phyloP scores from a whole-genome alignment of 2,329 filamentous ascomycete genomes.

The Podosphaera leucotricha region DNA sequence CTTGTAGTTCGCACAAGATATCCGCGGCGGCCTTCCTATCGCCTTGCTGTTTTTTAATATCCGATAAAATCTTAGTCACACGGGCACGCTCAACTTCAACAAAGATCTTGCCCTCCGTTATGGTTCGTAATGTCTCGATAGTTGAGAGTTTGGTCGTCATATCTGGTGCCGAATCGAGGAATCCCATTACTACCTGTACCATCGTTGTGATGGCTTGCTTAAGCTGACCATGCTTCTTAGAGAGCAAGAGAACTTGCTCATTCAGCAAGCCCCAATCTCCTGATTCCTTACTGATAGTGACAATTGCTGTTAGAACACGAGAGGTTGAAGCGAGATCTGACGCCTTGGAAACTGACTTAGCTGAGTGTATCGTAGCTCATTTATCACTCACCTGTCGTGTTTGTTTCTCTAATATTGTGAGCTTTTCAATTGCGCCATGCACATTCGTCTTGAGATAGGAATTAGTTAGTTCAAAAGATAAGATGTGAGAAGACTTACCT shows the following conservation, averaged over 20 bases:
- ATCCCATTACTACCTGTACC: conserved; percentile 89
- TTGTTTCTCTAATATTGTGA: conserved; percentile 81
- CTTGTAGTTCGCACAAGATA: conserved; percentile 88
- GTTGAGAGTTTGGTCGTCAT: conserved; percentile 74
- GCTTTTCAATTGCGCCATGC: conserved; percentile 77
- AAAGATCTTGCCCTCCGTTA: conserved; percentile 99
- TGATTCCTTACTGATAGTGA: conserved; percentile 81
- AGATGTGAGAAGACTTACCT: conserved; percentile 28
- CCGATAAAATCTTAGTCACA: conserved; percentile 79
- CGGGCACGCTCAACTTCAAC: conserved; percentile 95
- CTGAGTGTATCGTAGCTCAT: conserved; percentile 3
- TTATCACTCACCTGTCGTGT: conserved; percentile 53
- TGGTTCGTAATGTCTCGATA: conserved; percentile 85
- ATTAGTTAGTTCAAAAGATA: conserved; percentile 4
- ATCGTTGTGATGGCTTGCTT: conserved; percentile 98
- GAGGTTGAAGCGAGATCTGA: conserved; percentile 93
- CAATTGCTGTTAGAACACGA: conserved; percentile 63
- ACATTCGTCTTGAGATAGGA: conserved; percentile 38
- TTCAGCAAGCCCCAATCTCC: conserved; percentile 89
- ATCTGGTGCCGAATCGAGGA: conserved; percentile 67
- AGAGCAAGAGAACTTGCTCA: conserved; percentile 83
- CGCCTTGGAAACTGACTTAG: conserved; percentile 32
- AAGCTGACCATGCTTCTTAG: conserved; percentile 98
- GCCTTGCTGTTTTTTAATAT: conserved; percentile 93
- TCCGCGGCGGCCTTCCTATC: conserved; percentile 78